These are phyloP conservation scores for Musa troglodytarum DNA, from an alignment of 176 grass and related monocot species.

Conservation along the genomic window DNA sequence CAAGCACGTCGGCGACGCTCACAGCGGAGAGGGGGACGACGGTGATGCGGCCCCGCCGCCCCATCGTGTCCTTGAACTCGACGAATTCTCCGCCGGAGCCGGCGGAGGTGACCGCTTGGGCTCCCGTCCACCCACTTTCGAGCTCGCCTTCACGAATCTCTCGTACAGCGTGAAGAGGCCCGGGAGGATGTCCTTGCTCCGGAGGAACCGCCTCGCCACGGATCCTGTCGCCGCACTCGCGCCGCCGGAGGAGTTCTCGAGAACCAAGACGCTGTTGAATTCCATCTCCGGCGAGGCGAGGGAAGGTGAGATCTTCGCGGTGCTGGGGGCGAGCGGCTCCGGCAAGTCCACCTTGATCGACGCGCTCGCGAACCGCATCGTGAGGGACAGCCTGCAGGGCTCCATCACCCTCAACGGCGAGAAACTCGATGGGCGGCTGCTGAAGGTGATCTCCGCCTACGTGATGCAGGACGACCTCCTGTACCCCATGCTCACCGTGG, in stretches of 20 bases:
- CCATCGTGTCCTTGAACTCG: slow-evolving; percentile 8
- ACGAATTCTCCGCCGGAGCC: slow-evolving; percentile 1
- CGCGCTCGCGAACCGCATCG: slow-evolving; percentile 77
- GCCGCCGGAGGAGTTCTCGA: slow-evolving; percentile 5
- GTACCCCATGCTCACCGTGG: slow-evolving; percentile 88
- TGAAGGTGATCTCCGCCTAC: slow-evolving; percentile 83
- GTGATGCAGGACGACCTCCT: slow-evolving; percentile 98
- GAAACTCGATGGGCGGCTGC: slow-evolving; percentile 34
- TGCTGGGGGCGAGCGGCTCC: slow-evolving; percentile 81
- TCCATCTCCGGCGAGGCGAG: slow-evolving; percentile 58
- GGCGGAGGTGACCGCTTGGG: slow-evolving; percentile 1
- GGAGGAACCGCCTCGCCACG: neutral
- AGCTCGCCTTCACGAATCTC: slow-evolving; percentile 50
- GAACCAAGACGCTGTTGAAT: slow-evolving; percentile 44
- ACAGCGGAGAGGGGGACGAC: slow-evolving; percentile 17
- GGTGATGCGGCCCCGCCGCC: slow-evolving; percentile 2
- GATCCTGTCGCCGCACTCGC: slow-evolving; percentile 14
- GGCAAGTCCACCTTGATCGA: slow-evolving; percentile 97
- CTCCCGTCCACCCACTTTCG: slow-evolving; percentile 41
- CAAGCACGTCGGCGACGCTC: slow-evolving; percentile 52
- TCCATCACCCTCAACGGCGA: slow-evolving; percentile 68
- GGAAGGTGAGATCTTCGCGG: slow-evolving; percentile 76
- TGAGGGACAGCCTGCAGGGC: slow-evolving; percentile 61
- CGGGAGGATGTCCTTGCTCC: neutral
- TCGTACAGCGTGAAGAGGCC: slow-evolving; percentile 51